Conservation (phyloP, 139 green algal species). For the Parachlorella kessleri region DNA sequence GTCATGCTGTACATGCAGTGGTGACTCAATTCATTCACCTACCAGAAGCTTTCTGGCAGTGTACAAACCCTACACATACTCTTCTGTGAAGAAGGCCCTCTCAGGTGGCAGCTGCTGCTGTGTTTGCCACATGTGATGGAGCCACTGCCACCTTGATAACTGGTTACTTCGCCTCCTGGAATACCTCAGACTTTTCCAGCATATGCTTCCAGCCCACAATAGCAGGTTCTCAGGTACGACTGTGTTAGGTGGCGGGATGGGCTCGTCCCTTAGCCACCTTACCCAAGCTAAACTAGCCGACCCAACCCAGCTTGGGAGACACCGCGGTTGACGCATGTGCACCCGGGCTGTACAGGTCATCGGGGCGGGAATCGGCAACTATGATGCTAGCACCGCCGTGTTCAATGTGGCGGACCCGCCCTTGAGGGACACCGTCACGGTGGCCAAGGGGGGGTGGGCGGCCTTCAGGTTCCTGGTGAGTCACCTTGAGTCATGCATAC, state of each 20-base stretch:
- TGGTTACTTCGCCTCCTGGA: too few species aligned
- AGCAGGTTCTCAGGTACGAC: not conserved
- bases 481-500: too few species aligned
- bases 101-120: too few species aligned
- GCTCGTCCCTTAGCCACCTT: not conserved
- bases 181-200: too few species aligned
- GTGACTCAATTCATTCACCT: too few species aligned
- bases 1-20: not conserved
- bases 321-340: not conserved
- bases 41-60: too few species aligned
- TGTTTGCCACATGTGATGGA: too few species aligned
- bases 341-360: slow-evolving; percentile 16
- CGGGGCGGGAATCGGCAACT: slow-evolving; percentile 38
- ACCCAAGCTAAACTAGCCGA: too few species aligned
- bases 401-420: slow-evolving; percentile 50
- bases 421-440: slow-evolving; percentile 46
- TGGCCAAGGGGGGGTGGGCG: slow-evolving; percentile 41
- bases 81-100: too few species aligned
- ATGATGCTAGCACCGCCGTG: slow-evolving; percentile 9
- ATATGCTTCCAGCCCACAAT: not conserved
- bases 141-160: too few species aligned
- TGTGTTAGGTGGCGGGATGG: not conserved
- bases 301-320: not conserved
- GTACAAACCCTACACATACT: too few species aligned
- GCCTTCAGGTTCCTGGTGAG: slow-evolving; percentile 56